phyloP scores from a whole-genome alignment of 176 grass and related monocot species.

The Raddia distichophylla region DNA sequence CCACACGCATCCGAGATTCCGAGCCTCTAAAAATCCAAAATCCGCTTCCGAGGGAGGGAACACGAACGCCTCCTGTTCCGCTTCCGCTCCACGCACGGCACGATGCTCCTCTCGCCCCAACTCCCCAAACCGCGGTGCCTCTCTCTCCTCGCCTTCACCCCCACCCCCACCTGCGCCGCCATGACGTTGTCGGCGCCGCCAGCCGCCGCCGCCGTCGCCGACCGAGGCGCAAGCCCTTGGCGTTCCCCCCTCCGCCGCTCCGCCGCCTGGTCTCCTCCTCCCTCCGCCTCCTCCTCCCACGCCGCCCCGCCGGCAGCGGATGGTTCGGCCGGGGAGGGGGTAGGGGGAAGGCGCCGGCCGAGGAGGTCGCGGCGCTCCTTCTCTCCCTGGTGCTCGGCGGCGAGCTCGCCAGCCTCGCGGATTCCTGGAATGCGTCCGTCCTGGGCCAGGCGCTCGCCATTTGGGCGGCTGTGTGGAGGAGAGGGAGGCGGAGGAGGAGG shows the following conservation, averaged over 20 bases:
- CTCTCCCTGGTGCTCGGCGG: conserved; percentile 46
- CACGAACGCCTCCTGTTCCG: neutral
- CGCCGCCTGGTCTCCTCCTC: conserved; percentile 41
- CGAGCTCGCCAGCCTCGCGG: conserved; percentile 21
- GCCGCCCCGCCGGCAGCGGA: conserved; percentile 25
- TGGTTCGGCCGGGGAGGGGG: conserved; percentile 20
- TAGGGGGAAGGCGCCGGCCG: conserved; percentile 19
- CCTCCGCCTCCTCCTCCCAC: conserved; percentile 38
- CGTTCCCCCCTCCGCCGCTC: conserved; percentile 32
- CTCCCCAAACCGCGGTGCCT: neutral
- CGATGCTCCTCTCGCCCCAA: conserved; percentile 45
- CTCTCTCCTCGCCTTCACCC: conserved; percentile 17
- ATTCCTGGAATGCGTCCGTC: conserved; percentile 39
- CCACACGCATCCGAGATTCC: no score
- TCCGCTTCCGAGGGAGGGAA: neutral
- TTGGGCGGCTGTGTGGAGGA: conserved; percentile 36
- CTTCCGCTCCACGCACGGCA: conserved; percentile 10
- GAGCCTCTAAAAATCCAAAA: no score
- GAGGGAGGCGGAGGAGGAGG: neutral
- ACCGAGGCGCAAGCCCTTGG: conserved; percentile 28
- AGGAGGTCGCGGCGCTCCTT: conserved; percentile 21
- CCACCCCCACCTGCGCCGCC: conserved; percentile 15
- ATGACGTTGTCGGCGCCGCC: conserved; percentile 24
- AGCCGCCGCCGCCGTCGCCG: conserved; percentile 7
- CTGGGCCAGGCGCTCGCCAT: conserved; percentile 50